Percentiles rank a stretch among this genome's conserved stretches.
These are phyloP conservation scores for Bisporella sp. DNA, from an alignment of 2,329 filamentous ascomycete genomes.

Conservation along the genomic window DNA sequence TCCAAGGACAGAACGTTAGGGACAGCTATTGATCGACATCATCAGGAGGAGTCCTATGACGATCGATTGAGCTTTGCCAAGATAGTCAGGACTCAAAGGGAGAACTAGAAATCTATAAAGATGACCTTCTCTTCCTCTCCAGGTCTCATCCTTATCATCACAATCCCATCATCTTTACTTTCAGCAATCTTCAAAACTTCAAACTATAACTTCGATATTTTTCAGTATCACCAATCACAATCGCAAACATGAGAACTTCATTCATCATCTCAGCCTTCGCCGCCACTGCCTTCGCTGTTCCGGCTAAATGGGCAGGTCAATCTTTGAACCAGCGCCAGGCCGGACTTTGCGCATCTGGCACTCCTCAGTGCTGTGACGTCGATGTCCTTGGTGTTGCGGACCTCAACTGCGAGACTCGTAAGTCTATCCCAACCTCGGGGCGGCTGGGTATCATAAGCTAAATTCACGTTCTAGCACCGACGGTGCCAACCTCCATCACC, in stretches of 20 bases:
- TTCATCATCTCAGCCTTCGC: conserved; percentile 9
- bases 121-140: not conserved
- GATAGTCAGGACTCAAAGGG: too few relatives aligned
- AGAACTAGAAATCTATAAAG: conserved; percentile 6
- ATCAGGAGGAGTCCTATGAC: not conserved
- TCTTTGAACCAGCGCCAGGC: not conserved
- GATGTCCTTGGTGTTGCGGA: conserved; percentile 51
- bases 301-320: conserved; percentile 6
- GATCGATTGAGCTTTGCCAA: not conserved
- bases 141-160: too few relatives aligned
- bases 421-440: conserved; percentile 19
- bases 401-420: conserved; percentile 49
- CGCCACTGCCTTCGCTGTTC: conserved; percentile 17
- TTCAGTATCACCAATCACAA: not conserved
- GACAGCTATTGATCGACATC: conserved; percentile 3
- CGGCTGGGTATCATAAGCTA: not conserved
- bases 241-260: conserved; percentile 16
- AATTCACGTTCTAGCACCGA: conserved; percentile 26
- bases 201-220: not conserved
- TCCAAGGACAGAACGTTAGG: not conserved
- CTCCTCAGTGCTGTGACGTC: conserved; percentile 52
- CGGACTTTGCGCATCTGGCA: conserved; percentile 35
- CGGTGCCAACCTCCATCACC: conserved; percentile 35
- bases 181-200: conserved; percentile 28
- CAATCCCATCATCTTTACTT: conserved; percentile 1